Conservation (phyloP, 192 early-diverging fungal genomes). For the Dissophora ornata region DNA sequence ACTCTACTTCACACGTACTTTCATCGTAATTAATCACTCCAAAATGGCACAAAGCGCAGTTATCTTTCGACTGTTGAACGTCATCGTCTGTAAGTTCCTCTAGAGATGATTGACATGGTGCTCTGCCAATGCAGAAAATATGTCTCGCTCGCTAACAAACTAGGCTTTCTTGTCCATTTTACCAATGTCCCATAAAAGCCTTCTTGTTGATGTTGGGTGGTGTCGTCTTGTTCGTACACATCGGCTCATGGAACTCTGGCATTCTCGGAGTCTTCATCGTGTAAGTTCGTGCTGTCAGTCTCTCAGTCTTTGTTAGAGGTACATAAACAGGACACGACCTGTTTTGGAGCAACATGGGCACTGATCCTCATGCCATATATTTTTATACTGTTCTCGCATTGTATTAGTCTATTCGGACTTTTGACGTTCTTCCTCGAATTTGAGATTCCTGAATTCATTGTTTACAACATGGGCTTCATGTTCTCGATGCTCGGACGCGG, state of each 20-base stretch:
- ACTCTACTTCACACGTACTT: not conserved
- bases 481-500: conserved; percentile 43
- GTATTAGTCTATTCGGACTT: conserved; percentile 13
- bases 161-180: too few relatives aligned
- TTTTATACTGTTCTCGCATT: not conserved
- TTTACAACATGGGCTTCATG: conserved; percentile 46
- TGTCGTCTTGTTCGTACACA: conserved; percentile 24
- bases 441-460: conserved; percentile 23
- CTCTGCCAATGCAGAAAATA: too few relatives aligned
- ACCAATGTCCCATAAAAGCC: too few relatives aligned
- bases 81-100: conserved; percentile 14
- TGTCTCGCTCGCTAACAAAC: too few relatives aligned
- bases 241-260: conserved; percentile 40
- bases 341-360: too few relatives aligned
- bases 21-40: not conserved
- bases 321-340: too few relatives aligned
- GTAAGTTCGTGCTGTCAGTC: too few relatives aligned
- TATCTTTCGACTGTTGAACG: conserved; percentile 37
- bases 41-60: conserved; percentile 33
- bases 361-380: too few relatives aligned
- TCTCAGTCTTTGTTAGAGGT: too few relatives aligned
- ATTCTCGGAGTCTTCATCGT: conserved; percentile 35
- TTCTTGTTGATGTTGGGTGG: conserved; percentile 32
- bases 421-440: conserved; percentile 39
- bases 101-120: not conserved